Base-by-base conservation (phyloP, 2,329 filamentous ascomycete species). In the Juglanconis oblonga region DNA sequence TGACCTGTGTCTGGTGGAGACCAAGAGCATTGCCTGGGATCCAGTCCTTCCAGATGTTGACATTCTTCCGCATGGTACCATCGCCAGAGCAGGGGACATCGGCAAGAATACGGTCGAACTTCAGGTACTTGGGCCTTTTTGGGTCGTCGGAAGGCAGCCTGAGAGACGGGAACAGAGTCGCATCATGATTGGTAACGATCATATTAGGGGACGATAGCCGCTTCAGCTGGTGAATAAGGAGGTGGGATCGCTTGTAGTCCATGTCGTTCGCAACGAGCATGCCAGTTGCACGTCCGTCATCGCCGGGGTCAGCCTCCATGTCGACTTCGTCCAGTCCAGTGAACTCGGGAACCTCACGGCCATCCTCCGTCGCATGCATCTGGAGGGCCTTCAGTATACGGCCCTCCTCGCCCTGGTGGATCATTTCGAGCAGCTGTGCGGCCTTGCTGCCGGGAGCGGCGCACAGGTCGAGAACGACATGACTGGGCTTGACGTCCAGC, bases 71-170 rank as follows among this genome's bases (percentile, higher is more conserved):
- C 58, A 91, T 80, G 0, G 95, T 99, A 59, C 95, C 95, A 69
- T 99, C 95, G 62, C 95, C 95, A 4, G 93, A 96, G 80, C 95
- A 99, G 49, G 95, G 95, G 0, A 99, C 95, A 76, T 99, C 95
- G 49, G 95, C 94, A 59, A 99, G 80, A 64, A 99, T 96, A 64
- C 95, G 89, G 74, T 99, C 95, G 69, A 97, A 99, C 77, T 97
- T 97, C 62, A 99, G 85, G 74, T 97, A 98, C 66, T 77, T 77
- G 36, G 78, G 79, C 62, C 84, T 82, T 64, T 84, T 81, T 24
- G 79, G 71, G 57, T 79, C 72, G 38, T 79, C 74, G 3, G 81
- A 78, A 11, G 87, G 87, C n/a, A 98, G 83, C 71, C 89, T 91
- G 70, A 99, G 92, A 0, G 93, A 92, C 3, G 95, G 95, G 75